These are phyloP conservation scores for Lomentospora prolificans DNA, from an alignment of 2,329 filamentous ascomycete genomes.

Conservation along the genomic window DNA sequence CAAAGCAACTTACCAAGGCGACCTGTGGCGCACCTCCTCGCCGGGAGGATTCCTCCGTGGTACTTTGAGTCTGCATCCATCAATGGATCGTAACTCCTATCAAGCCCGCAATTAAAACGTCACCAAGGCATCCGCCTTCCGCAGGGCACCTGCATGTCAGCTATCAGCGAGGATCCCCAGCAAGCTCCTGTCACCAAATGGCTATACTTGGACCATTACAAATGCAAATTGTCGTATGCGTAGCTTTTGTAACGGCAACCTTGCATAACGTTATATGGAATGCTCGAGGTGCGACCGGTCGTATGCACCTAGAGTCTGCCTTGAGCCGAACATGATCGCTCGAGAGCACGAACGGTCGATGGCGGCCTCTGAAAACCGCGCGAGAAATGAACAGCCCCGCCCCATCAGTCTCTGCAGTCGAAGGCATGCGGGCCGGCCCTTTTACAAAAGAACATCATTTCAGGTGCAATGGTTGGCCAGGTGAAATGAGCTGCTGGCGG, in stretches of 20 bases:
- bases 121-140: background rate
- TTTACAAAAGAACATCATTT: too few relatives aligned
- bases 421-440: too few relatives aligned
- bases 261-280: background rate
- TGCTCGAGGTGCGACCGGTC: background rate
- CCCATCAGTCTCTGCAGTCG: too few relatives aligned
- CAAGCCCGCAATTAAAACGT: background rate
- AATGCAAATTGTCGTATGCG: background rate
- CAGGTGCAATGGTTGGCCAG: background rate
- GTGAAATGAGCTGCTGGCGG: background rate
- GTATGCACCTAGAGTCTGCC: background rate
- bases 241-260: background rate
- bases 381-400: background rate
- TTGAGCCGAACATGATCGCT: background rate
- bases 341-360: background rate
- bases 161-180: background rate
- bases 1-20: background rate
- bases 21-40: background rate
- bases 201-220: background rate
- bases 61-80: too few relatives aligned
- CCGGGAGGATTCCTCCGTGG: background rate
- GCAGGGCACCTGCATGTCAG: background rate
- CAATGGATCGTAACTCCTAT: background rate
- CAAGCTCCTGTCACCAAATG: background rate
- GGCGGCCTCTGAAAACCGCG: background rate